Percentiles rank a stretch among this genome's conserved stretches.
These are phyloP conservation scores for Kondoa malvinella DNA, from an alignment of 768 basidiomycete species.

Conservation along the genomic window DNA sequence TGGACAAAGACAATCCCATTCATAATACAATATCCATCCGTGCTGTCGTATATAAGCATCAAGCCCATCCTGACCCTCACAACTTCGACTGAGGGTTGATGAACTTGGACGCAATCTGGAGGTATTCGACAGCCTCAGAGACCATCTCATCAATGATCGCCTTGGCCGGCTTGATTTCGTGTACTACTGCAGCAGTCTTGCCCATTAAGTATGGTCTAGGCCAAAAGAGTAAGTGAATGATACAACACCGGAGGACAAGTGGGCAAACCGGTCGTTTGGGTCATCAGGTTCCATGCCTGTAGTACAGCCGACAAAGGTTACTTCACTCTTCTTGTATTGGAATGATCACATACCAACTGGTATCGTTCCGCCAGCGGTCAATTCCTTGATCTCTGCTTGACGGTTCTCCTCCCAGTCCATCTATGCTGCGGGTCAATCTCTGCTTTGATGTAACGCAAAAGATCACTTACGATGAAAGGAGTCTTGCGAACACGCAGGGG, in stretches of 20 bases:
- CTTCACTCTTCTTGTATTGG: no score
- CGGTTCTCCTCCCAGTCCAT: constrained; percentile 58
- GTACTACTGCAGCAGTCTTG: constrained; percentile 45
- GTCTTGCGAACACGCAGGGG: constrained; percentile 72
- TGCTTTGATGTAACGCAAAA: constrained; percentile 22
- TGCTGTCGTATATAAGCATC: no score
- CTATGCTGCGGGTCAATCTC: not conserved
- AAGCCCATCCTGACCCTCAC: not conserved
- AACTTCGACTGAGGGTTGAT: not conserved
- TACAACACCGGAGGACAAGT: not conserved
- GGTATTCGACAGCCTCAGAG: not conserved
- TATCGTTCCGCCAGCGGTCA: constrained; percentile 36
- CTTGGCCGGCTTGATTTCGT: constrained; percentile 55
- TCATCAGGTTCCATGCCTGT: not conserved
- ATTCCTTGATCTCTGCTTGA: constrained; percentile 59
- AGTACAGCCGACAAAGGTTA: no score
- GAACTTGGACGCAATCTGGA: not conserved
- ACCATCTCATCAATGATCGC: constrained; percentile 40
- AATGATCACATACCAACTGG: no score
- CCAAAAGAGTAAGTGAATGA: not conserved
- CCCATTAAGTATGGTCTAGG: constrained; percentile 63
- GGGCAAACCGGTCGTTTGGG: not conserved
- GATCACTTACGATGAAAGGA: constrained; percentile 72
- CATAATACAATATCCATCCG: not conserved
- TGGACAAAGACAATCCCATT: not conserved